Evolutionary conservation across 108 stramenopile genomes (phyloP).

Genomic region (Hondaea fermentalgiana): DNA sequence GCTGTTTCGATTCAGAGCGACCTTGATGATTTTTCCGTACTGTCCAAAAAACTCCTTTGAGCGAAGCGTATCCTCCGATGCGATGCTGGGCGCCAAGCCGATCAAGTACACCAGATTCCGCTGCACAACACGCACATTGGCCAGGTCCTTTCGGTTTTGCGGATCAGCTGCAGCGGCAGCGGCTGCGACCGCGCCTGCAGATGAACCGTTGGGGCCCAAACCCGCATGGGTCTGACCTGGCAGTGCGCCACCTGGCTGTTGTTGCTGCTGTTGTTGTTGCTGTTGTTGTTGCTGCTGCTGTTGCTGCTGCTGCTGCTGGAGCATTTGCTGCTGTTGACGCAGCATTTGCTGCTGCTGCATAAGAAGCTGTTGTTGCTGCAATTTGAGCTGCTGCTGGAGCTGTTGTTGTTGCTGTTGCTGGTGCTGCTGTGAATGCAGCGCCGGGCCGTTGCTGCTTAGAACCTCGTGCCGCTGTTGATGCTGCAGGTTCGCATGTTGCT

Average conservation of each 20-base stretch:
- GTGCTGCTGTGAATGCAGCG: neutral
- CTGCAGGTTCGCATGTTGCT: neutral
- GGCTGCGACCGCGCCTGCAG: neutral
- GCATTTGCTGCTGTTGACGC: neutral
- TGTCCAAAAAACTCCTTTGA: conserved; percentile 81
- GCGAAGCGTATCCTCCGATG: conserved; percentile 71
- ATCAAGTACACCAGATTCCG: conserved; percentile 90
- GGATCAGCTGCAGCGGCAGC: conserved; percentile 24
- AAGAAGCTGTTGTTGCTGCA: neutral
- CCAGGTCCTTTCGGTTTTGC: conserved; percentile 73
- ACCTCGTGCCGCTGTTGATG: neutral
- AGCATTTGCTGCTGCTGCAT: neutral
- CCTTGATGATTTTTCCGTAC: conserved; percentile 89
- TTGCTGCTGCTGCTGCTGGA: neutral
- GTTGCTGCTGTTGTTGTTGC: neutral
- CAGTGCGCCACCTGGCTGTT: too few species aligned
- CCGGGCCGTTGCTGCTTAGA: neutral
- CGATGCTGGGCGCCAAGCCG: conserved; percentile 73
- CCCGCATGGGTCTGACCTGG: neutral
- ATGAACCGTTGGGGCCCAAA: neutral
- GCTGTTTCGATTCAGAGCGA: conserved; percentile 73
- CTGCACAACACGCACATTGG: conserved; percentile 93
- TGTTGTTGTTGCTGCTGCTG: neutral
- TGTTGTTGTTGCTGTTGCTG: neutral
- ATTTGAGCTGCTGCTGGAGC: neutral